A percentile compares a stretch with the other conserved stretches of the same genome.
phyloP scores from a whole-genome alignment of 2,329 filamentous ascomycete genomes.

The Acrocalymma vagum region DNA sequence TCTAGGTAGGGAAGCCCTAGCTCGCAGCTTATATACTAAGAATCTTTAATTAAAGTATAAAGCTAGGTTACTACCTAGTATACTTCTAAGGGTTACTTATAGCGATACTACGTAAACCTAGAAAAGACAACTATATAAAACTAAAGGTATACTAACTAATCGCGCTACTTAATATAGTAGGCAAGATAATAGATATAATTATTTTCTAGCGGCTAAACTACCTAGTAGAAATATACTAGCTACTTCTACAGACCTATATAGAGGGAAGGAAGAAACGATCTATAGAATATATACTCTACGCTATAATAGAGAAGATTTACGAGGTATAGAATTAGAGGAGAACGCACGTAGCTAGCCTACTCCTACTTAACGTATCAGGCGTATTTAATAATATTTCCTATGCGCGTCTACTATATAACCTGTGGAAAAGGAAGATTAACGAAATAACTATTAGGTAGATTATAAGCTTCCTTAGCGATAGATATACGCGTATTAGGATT shows the following conservation, averaged over 20 bases:
- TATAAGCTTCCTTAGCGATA: conserved; percentile 23
- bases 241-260: conserved; percentile 35
- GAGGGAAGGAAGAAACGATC: conserved; percentile 32
- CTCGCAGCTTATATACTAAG: conserved; percentile 9
- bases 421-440: conserved; percentile 21
- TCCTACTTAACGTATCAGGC: conserved; percentile 38
- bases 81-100: conserved; percentile 28
- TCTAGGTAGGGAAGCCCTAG: conserved; percentile 9
- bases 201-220: conserved; percentile 24
- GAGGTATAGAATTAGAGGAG: conserved; percentile 22
- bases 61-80: conserved; percentile 20
- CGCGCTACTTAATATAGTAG: conserved; percentile 34
- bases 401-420: conserved; percentile 29
- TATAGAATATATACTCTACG: conserved; percentile 34
- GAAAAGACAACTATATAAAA: conserved; percentile 34
- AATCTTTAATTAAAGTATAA: conserved; percentile 27
- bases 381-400: conserved; percentile 39
- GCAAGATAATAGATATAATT: conserved; percentile 38
- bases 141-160: conserved; percentile 36
- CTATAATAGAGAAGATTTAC: conserved; percentile 33
- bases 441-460: conserved; percentile 24
- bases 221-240: conserved; percentile 19
- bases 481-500: conserved; percentile 22
- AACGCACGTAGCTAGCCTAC: conserved; percentile 34
- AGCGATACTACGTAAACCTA: conserved; percentile 32